These are phyloP conservation scores for Wallacemonas rigidus DNA, from an alignment of 208 protist genomes.

Conservation along the genomic window DNA sequence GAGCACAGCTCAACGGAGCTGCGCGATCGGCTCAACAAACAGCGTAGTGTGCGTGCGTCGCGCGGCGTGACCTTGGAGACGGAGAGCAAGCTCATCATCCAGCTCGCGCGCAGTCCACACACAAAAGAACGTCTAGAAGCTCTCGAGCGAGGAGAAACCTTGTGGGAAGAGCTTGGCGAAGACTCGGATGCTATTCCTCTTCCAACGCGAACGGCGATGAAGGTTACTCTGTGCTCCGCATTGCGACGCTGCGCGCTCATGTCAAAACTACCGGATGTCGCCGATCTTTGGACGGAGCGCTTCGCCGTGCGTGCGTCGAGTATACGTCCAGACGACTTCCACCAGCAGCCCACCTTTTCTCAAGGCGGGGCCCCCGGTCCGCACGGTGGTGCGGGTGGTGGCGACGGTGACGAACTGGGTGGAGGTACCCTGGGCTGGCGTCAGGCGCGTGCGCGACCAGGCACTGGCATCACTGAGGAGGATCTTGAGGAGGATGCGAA, in stretches of 20 bases:
- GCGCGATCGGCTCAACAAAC: constrained; percentile 28
- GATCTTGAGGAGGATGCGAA: constrained; percentile 48
- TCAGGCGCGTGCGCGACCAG: constrained; percentile 33
- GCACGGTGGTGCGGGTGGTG: background rate
- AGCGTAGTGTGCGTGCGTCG: constrained; percentile 25
- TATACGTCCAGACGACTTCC: constrained; percentile 65
- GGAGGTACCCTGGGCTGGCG: constrained; percentile 13
- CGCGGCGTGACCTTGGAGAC: constrained; percentile 52
- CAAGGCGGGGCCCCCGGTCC: constrained; percentile 20
- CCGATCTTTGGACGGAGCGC: constrained; percentile 74
- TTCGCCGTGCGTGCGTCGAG: constrained; percentile 54
- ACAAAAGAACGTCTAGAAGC: constrained; percentile 67
- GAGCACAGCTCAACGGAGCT: constrained; percentile 26
- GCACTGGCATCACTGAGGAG: constrained; percentile 68
- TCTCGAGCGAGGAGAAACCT: constrained; percentile 56
- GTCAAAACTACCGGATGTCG: constrained; percentile 33
- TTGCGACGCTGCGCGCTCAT: constrained; percentile 81
- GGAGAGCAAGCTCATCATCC: constrained; percentile 60
- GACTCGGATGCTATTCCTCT: constrained; percentile 38
- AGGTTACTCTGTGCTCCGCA: constrained; percentile 63
- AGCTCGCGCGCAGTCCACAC: constrained; percentile 52
- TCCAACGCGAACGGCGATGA: constrained; percentile 59
- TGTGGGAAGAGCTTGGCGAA: constrained; percentile 73
- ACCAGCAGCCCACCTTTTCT: constrained; percentile 29
- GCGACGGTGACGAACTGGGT: background rate